Percentiles rank a stretch among this genome's conserved stretches.
These are phyloP conservation scores for Mycena maculata DNA, from an alignment of 768 basidiomycete genomes.

Conservation along the genomic window DNA sequence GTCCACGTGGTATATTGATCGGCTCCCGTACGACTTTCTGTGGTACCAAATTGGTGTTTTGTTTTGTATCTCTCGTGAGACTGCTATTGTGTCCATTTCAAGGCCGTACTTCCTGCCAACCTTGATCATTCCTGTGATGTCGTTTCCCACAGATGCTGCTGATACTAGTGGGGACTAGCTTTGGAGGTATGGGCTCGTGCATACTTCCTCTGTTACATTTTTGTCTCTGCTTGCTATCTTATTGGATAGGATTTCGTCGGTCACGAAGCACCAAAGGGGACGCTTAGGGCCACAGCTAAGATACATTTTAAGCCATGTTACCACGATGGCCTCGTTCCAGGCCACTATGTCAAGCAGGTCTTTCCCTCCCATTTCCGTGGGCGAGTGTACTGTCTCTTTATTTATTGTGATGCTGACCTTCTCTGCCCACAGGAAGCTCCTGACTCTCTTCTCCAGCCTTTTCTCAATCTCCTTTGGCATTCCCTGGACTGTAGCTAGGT, in stretches of 20 bases:
- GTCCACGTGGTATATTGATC: background rate
- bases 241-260: background rate
- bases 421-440: background rate
- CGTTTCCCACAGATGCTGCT: background rate
- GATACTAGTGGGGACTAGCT: background rate
- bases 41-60: conserved; percentile 1
- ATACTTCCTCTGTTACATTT: background rate
- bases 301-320: background rate
- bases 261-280: background rate
- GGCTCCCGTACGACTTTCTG: no score
- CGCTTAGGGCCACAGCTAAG: background rate
- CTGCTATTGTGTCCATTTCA: background rate
- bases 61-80: background rate
- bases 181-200: conserved; percentile 10
- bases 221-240: background rate
- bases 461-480: background rate
- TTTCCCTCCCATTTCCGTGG: background rate
- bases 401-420: background rate
- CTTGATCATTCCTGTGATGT: conserved; percentile 1
- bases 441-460: background rate
- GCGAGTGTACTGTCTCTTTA: background rate
- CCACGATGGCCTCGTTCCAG: background rate
- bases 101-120: background rate
- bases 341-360: background rate
- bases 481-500: background rate